Base-by-base conservation (phyloP, 83 land plant genomes). In the Picea abies region DNA sequence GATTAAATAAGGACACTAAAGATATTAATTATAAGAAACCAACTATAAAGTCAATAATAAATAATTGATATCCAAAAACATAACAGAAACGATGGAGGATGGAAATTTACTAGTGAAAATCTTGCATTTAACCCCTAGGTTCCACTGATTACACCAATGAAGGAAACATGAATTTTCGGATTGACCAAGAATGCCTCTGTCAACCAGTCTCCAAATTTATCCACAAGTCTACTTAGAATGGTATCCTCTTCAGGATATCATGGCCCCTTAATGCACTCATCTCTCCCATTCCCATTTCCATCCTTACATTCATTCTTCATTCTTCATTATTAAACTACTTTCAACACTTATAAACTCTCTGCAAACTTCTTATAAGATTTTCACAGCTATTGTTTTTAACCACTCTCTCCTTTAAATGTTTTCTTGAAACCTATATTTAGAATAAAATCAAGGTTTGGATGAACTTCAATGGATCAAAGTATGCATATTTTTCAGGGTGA, bases 131-230 rank as follows among this genome's bases (percentile, higher is more conserved):
- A 88, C 90, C 62, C 69, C 73, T 29, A 87, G 90, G 35, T 88
- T 87, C 56, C 85, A 83, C 85, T 88, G 85, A 78, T 88, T 88
- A 25, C 90, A 88, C 90, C 90, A 88, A 0, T 87, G 90, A 73
- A 88, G 88, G 84, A 87, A 87, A 79, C 90, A 88, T 20, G 90
- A 88, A 63, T 88, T 88, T 4, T 87, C 85, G 52, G 90, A 88
- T 23, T 87, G 87, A 3, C 90, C 90, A n/a, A 85, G 79, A 69
- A 88, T 88, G 14, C 90, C 90, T 3, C 87, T 60, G 35, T 87
- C 90, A 61, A 88, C 85, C 29, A 88, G 71, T 64, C 88, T 81
- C 90, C 90, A 79, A 88, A 88, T 72, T 88, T 83, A 29, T 83
- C 69, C 52, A 88, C 90, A 4, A 88, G 82, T 29, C 83, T 58